phyloP scores from a whole-genome alignment of 2,329 filamentous ascomycete genomes.

The Fusarium citri region DNA sequence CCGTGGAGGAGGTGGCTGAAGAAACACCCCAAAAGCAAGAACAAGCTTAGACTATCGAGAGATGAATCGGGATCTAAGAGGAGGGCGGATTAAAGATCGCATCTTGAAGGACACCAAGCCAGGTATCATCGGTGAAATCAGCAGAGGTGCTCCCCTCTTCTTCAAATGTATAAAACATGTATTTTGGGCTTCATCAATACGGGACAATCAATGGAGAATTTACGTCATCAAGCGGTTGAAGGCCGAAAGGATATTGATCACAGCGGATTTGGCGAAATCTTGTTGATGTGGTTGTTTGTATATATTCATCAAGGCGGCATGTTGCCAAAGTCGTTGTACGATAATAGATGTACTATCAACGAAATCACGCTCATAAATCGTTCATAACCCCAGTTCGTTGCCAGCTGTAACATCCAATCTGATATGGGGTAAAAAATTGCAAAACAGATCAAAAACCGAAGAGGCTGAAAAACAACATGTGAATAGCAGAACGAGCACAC shows the following conservation, averaged over 20 bases:
- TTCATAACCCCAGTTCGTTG: conserved; percentile 18
- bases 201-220: conserved; percentile 1
- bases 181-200: conserved; percentile 7
- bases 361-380: conserved; percentile 39
- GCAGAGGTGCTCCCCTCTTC: not conserved
- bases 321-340: conserved; percentile 46
- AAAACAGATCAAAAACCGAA: conserved; percentile 13
- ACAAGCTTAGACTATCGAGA: not conserved
- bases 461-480: conserved; percentile 12
- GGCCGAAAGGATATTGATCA: conserved; percentile 6
- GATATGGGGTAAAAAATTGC: conserved; percentile 5
- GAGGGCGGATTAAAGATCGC: not conserved
- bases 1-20: conserved; percentile 10
- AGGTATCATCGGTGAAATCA: not conserved
- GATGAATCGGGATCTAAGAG: not conserved
- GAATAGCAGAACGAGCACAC: conserved; percentile 9
- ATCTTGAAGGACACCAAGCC: not conserved
- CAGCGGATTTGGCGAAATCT: conserved; percentile 16
- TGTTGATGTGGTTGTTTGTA: conserved; percentile 35
- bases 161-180: conserved; percentile 16
- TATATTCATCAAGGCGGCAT: conserved; percentile 37
- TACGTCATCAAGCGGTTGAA: not conserved
- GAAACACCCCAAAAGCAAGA: conserved; percentile 4
- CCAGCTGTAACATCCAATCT: conserved; percentile 29
- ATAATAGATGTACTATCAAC: conserved; percentile 48